A percentile compares a stretch with the other conserved stretches of the same genome.
Conservation (phyloP, 805 yeast species). For the Hanseniaspora meyeri region DNA sequence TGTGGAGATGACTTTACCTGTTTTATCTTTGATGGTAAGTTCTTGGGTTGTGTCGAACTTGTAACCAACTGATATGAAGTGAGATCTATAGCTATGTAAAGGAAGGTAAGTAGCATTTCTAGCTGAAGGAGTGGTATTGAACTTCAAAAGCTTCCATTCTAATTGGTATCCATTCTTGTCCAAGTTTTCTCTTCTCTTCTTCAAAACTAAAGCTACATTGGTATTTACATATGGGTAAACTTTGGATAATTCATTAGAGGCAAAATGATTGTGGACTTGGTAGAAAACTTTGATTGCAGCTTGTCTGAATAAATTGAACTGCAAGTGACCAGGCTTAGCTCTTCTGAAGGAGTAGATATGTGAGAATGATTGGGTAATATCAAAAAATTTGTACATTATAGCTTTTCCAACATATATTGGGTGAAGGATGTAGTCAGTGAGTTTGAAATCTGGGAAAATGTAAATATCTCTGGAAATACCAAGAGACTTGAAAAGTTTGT, state of each 20-base stretch:
- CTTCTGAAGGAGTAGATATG: slow-evolving; percentile 55
- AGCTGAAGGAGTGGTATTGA: slow-evolving; percentile 54
- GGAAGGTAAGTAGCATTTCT: background rate
- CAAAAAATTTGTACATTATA: slow-evolving; percentile 46
- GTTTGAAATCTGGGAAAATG: slow-evolving; percentile 39
- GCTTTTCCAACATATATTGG: slow-evolving; percentile 37
- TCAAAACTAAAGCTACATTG: slow-evolving; percentile 52
- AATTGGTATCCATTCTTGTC: slow-evolving; percentile 34
- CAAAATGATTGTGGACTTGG: slow-evolving; percentile 71
- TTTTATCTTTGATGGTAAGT: slow-evolving; percentile 37
- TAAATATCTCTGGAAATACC: slow-evolving; percentile 36
- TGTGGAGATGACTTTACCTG: slow-evolving; percentile 19
- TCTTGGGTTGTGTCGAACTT: slow-evolving; percentile 52
- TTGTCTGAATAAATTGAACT: slow-evolving; percentile 71
- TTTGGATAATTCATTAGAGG: slow-evolving; percentile 39
- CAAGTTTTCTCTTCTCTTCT: slow-evolving; percentile 38
- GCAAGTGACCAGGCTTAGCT: slow-evolving; percentile 56
- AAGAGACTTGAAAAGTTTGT: slow-evolving; percentile 25
- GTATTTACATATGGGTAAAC: slow-evolving; percentile 38
- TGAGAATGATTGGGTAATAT: slow-evolving; percentile 56
- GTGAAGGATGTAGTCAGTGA: slow-evolving; percentile 33
- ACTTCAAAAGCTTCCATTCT: slow-evolving; percentile 66
- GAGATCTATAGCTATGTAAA: background rate
- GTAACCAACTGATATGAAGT: slow-evolving; percentile 47
- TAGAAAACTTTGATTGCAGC: slow-evolving; percentile 66